Evolutionary conservation across 768 basidiomycete genomes (phyloP), one percentile per base, ranked within the genome.

Genomic region (Leccinum truebloodii): DNA sequence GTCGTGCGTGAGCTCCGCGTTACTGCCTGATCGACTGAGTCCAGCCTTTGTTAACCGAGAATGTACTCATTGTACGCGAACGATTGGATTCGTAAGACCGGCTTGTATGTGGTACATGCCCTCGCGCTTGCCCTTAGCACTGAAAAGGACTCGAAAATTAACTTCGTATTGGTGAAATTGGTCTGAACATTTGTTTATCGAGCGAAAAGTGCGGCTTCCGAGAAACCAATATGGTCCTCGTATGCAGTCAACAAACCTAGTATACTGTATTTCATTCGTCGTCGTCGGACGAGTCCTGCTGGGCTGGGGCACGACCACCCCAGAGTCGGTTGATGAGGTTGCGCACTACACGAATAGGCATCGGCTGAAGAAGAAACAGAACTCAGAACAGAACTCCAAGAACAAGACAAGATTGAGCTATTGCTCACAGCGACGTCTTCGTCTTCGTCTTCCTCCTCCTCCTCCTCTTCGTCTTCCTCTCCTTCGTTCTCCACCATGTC

Each of bases 241-340:
- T n/a, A 20, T 44, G 10, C 41, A 44, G 41, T n/a, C 18, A 10
- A n/a, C n/a, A 41, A 41, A 44, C 10, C 4, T 44, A 10, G 20
- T 9, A 44, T 2, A 9, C 9, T n/a, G 9, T 0, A 41, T 41
- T n/a, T 44, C 41, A 41, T 41, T 24, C 49, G n/a, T 52, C 67
- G 39, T 70, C 70, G 13, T 65, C 63, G 9, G 69, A 68, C 12
- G 69, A 70, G 22, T 68, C 66, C 26, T 64, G 62, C 26, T 39
- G 61, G 28, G 55, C 59, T 3, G 50, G 55, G 0, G 53, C 78
- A 67, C 30, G 30, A 30, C 72, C 41, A 12, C 41, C 41, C 41
- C 85, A 89, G 63, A 90, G 80, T 9, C 86, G 75, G 54, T 80
- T 81, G 44, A 90, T 60, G 7, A 90, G 73, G 65, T 85, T 86